A percentile compares a stretch with the other conserved stretches of the same genome.
Evolutionary conservation across 2,329 filamentous ascomycete species (phyloP).

Genomic region (Fonsecaea nubica): DNA sequence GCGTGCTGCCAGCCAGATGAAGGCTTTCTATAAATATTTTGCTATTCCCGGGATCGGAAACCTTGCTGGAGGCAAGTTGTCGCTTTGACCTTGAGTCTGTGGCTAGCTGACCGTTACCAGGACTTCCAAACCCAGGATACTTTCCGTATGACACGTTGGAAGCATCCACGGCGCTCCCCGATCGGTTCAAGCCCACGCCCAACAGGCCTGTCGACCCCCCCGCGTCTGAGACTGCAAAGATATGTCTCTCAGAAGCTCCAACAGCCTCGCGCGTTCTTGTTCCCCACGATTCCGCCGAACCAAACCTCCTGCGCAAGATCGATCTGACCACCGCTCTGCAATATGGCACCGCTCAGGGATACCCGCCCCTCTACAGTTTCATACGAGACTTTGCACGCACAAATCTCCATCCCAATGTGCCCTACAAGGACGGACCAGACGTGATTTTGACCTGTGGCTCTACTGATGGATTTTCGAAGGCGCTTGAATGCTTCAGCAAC

Average conservation of each 20-base stretch:
- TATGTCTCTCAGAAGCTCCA: constrained; percentile 45
- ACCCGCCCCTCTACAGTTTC: constrained; percentile 78
- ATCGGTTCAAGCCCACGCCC: constrained; percentile 74
- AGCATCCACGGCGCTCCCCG: constrained; percentile 75
- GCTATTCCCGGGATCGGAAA: constrained; percentile 66
- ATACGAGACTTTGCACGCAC: constrained; percentile 78
- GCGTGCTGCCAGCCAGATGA: constrained; percentile 71
- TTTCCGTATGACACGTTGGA: constrained; percentile 93
- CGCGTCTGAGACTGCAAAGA: constrained; percentile 46
- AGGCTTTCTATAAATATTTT: constrained; percentile 87
- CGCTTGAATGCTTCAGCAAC: constrained; percentile 75
- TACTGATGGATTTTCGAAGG: constrained; percentile 85
- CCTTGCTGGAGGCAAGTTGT: constrained; percentile 61
- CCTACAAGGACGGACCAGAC: constrained; percentile 77
- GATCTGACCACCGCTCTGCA: constrained; percentile 83
- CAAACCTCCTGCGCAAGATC: constrained; percentile 71
- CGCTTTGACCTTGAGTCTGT: constrained; percentile 4
- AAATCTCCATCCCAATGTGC: constrained; percentile 79
- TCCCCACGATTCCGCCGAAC: constrained; percentile 68
- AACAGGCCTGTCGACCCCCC: constrained; percentile 64
- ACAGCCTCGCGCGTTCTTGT: constrained; percentile 68
- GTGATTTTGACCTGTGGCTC: constrained; percentile 80
- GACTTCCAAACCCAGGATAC: constrained; percentile 78
- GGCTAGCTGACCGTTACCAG: constrained; percentile 52
- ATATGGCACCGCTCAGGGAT: constrained; percentile 83